Conservation (phyloP, 2,329 filamentous ascomycete genomes). For the Akanthomyces lecanii region DNA sequence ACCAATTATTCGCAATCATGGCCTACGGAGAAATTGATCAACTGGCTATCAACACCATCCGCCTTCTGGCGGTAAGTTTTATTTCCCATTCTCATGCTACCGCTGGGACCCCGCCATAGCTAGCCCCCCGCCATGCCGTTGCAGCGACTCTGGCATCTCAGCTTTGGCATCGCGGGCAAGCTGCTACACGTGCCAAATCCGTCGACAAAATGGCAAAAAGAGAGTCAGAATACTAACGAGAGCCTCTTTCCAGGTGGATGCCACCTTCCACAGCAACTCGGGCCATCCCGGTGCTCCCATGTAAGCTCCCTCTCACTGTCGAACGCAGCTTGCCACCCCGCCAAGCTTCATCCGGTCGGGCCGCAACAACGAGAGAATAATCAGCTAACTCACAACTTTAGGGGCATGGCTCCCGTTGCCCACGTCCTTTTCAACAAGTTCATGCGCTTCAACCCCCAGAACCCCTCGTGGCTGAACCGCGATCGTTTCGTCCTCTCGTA, state of each 20-base stretch:
- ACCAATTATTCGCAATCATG: slow-evolving; percentile 56
- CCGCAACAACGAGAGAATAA: slow-evolving; percentile 13
- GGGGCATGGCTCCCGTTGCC: slow-evolving; percentile 85
- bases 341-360: neutral
- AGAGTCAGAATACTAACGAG: slow-evolving; percentile 22
- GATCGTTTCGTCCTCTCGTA: slow-evolving; percentile 99
- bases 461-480: slow-evolving; percentile 93
- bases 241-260: slow-evolving; percentile 72
- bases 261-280: slow-evolving; percentile 90
- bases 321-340: neutral
- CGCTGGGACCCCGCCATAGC: slow-evolving; percentile 6
- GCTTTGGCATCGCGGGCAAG: neutral
- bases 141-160: slow-evolving; percentile 11
- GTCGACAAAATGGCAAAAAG: neutral
- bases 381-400: slow-evolving; percentile 35
- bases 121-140: slow-evolving; percentile 22
- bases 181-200: neutral
- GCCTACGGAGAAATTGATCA: slow-evolving; percentile 82
- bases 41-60: slow-evolving; percentile 97
- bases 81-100: slow-evolving; percentile 21
- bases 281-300: slow-evolving; percentile 98
- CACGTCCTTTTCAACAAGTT: slow-evolving; percentile 99
- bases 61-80: slow-evolving; percentile 81
- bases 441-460: slow-evolving; percentile 99
- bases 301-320: slow-evolving; percentile 42